Percentiles rank a stretch among this genome's conserved stretches.
These are phyloP conservation scores for Pelargonium myrrhifolium DNA, from an alignment of 441 rosid genomes.

Conservation along the genomic window DNA sequence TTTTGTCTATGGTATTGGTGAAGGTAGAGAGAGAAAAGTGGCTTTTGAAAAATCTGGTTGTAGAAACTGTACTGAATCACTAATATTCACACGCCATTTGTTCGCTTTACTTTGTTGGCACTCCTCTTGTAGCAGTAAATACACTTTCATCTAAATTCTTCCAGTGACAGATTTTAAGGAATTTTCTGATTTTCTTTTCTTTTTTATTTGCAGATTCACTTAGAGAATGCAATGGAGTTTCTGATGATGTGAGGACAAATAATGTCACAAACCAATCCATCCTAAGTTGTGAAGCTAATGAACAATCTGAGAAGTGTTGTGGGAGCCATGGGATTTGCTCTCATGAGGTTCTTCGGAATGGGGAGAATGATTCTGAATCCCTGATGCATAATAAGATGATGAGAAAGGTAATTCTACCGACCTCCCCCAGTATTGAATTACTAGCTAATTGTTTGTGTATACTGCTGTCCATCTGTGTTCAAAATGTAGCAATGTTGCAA, in stretches of 20 bases:
- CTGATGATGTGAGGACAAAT: constrained; percentile 27
- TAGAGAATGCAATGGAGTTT: constrained; percentile 30
- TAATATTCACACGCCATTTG: not conserved
- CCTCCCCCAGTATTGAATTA: constrained; percentile 3
- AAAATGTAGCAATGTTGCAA: constrained; percentile 15
- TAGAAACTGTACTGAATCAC: not conserved
- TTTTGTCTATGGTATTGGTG: not conserved
- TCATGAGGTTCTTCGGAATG: constrained; percentile 71
- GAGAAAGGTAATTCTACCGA: constrained; percentile 57
- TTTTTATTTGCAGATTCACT: constrained; percentile 34
- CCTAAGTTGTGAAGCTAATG: constrained; percentile 28
- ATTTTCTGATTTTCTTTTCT: constrained; percentile 14
- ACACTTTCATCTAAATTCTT: not conserved
- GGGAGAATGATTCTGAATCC: constrained; percentile 33
- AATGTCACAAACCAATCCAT: constrained; percentile 30
- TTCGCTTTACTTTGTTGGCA: not conserved
- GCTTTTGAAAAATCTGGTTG: not conserved
- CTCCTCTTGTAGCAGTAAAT: not conserved
- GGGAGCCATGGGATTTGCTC: constrained; percentile 71
- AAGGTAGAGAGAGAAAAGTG: not conserved
- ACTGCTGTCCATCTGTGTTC: constrained; percentile 11
- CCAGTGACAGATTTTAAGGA: not conserved
- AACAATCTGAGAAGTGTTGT: constrained; percentile 34
- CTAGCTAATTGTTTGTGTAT: constrained; percentile 14
- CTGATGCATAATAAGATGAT: constrained; percentile 39